Base-by-base conservation (phyloP, 2,329 filamentous ascomycete species). In the Botrytis sinoallii region DNA sequence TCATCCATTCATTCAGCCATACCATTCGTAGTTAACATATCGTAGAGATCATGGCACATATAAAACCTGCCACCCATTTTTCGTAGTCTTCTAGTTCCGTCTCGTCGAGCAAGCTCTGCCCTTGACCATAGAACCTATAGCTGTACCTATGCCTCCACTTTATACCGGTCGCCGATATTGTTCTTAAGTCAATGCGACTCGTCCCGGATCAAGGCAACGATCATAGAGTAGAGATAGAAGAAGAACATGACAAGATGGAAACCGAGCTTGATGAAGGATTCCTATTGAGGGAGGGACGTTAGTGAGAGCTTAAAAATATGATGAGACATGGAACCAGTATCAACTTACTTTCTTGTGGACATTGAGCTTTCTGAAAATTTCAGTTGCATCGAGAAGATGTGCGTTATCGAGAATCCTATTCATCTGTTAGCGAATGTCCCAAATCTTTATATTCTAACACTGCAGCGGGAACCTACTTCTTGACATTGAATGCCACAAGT, bases 241-340 rank as follows among this genome's bases (percentile, higher is more conserved):
- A 99, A 99, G 90, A 99, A 99, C 94, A 99, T 98, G 85, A 99
- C 84, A 75, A 99, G 88, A 85, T 99, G 96, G 88, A 99, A 99
- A 73, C 95, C 96, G 61, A 99, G 93, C 87, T 99, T 99, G 86
- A 96, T 91, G 84, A 99, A 99, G 0, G 96, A 98, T 90, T 99
- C 96, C 95, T 97, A 72, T 25, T 25, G 20, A 35, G 18, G 72
- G 32, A 75, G 38, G 46, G 22, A 46, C 8, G 14, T 44, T 60
- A 74, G 55, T 35, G 73, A 70, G 73, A 59, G 44, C 57, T 64
- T 59, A 4, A 10, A 7, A 6, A 25, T 22, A 35, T 10, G 8
- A 46, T 16, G 35, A 25, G 46, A 61, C 46, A 42, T 68, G 59
- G 55, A 35, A 60, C 12, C 35, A 16, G 29, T 14, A 42, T 16